Evolutionary conservation across 2,329 filamentous ascomycete genomes (phyloP).

Genomic region (Cercospora sojina): DNA sequence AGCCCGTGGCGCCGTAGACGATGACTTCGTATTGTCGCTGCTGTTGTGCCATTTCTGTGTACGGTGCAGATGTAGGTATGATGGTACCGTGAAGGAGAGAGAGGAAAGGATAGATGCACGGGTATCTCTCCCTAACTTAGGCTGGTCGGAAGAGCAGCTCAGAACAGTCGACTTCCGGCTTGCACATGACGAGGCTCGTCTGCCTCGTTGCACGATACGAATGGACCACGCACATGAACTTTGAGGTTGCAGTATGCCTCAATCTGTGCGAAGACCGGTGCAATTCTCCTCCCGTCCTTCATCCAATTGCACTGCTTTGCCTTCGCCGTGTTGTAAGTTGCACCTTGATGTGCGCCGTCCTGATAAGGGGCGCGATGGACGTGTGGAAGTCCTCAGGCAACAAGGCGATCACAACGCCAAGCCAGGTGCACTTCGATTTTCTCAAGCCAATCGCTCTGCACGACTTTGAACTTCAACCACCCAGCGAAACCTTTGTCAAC

Average conservation of each 20-base stretch:
- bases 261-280: not conserved
- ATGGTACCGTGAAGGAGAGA: not conserved
- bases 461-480: slow-evolving; percentile 17
- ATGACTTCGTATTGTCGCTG: slow-evolving; percentile 62
- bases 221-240: not conserved
- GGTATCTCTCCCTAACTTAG: slow-evolving; percentile 17
- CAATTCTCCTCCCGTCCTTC: not conserved
- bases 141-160: slow-evolving; percentile 16
- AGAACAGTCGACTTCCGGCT: slow-evolving; percentile 11
- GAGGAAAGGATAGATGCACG: slow-evolving; percentile 1
- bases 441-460: slow-evolving; percentile 3
- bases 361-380: not conserved
- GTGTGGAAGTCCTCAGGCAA: not conserved
- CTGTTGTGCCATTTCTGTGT: slow-evolving; percentile 40
- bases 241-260: not conserved
- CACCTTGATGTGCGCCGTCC: not conserved
- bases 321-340: not conserved
- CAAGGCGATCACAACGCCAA: slow-evolving; percentile 1
- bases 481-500: slow-evolving; percentile 22
- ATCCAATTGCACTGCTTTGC: not conserved
- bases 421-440: slow-evolving; percentile 6
- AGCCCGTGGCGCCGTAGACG: slow-evolving; percentile 70
- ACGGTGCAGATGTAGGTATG: not conserved
- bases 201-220: slow-evolving; percentile 1
- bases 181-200: slow-evolving; percentile 8